Base-by-base conservation (phyloP, 305 asterid species). In the Fraxinus baroniana region DNA sequence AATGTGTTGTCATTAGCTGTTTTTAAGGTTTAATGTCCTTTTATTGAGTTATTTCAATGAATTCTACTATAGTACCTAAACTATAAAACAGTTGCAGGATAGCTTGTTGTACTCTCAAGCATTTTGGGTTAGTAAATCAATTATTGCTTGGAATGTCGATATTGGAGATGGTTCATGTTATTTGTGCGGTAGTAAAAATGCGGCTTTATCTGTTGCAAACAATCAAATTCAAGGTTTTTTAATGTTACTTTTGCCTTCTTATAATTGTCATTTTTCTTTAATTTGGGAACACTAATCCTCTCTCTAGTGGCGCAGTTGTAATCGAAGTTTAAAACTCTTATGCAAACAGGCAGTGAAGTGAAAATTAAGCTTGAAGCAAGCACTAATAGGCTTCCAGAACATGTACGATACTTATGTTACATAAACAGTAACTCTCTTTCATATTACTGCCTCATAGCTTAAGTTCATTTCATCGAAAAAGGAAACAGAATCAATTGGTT, bases 101-200 rank as follows among this genome's bases (percentile, higher is more conserved):
- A 78, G 83, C 81, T 86, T 94, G 87, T 72, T 66, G 75, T 85
- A 82, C 83, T 88, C 95, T 66, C 87, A 93, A 85, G 99, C 98
- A 72, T 92, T 92, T 87, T 96, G 98, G 99, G 98, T 94, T 70
- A 84, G 87, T 80, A 83, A 88, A 88, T 92, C 88, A 52, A 82
- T 91, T 57, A 91, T 96, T 90, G 97, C 97, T 60, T 94, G 98
- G 97, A 86, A 94, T 90, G 89, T 87, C 82, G 93, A 86, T 86
- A 86, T 79, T 88, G 90, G 83, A 83, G 92, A 83, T 79, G 95
- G 93, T 85, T 92, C 92, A 10, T 91, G 91, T 77, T 93, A 81
- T 81, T 88, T 96, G 72, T 93, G 88, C 77, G 94, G 95, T 87
- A 93, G 99, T 85, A 87, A 86, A 86, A 87, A 83, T 72, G 99